Evolutionary conservation across 441 rosid genomes (phyloP).

Genomic region (Gossypium davidsonii): DNA sequence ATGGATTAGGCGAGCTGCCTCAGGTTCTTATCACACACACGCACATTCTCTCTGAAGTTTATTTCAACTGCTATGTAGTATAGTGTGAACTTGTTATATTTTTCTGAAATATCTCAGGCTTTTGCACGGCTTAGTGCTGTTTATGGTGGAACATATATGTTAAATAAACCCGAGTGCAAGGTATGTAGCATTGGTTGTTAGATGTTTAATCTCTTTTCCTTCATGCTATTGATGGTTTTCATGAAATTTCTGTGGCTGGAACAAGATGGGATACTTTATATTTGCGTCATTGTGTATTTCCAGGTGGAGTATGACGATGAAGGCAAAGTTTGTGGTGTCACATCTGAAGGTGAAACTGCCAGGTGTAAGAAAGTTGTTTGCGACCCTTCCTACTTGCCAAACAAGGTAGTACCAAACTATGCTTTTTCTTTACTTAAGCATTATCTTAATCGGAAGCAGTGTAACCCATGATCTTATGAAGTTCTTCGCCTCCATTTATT

Average conservation of each 20-base stretch:
- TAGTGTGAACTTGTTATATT: conserved; percentile 5
- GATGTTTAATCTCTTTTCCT: background rate
- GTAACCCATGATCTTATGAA: background rate
- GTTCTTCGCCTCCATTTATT: background rate
- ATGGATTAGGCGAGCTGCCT: conserved; percentile 88
- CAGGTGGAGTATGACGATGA: conserved; percentile 80
- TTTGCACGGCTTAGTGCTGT: conserved; percentile 94
- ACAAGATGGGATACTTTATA: background rate
- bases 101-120: conserved; percentile 39
- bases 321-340: conserved; percentile 70
- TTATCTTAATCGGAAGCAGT: background rate
- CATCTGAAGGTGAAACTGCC: conserved; percentile 94
- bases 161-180: conserved; percentile 87
- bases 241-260: background rate
- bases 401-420: conserved; percentile 43
- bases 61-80: background rate
- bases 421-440: conserved; percentile 5
- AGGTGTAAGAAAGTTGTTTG: conserved; percentile 86
- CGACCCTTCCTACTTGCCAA: conserved; percentile 75
- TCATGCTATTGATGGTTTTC: background rate
- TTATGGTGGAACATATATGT: conserved; percentile 91
- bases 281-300: conserved; percentile 13
- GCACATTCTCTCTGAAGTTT: background rate
- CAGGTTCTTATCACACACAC: conserved; percentile 39
- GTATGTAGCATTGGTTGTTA: conserved; percentile 26